These are phyloP conservation scores for Ceratobasidium sp. DNA, from an alignment of 1,284 basidiomycete genomes.

Conservation along the genomic window DNA sequence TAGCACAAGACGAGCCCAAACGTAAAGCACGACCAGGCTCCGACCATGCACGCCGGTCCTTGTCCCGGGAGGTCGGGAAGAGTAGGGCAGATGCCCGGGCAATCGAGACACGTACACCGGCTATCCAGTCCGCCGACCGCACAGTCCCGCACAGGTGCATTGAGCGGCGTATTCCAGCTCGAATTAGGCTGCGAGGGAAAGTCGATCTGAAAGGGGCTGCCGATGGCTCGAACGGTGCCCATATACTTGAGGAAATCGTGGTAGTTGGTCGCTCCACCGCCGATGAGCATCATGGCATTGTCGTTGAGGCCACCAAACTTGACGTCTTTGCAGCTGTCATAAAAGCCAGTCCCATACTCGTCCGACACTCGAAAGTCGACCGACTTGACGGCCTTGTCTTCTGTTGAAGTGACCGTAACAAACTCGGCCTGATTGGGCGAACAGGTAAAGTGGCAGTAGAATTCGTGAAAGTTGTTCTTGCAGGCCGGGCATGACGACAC, in stretches of 20 bases:
- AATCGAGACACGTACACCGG: conserved; percentile 93
- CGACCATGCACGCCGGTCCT: conserved; percentile 71
- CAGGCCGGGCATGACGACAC: conserved; percentile 95
- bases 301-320: conserved; percentile 93
- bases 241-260: conserved; percentile 84
- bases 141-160: conserved; percentile 72
- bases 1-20: conserved; percentile 84
- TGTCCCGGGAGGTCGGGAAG: conserved; percentile 72
- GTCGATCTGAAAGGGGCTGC: conserved; percentile 96
- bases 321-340: conserved; percentile 89
- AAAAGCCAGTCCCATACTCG: conserved; percentile 82
- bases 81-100: conserved; percentile 79
- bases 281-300: conserved; percentile 96
- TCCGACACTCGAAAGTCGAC: conserved; percentile 84
- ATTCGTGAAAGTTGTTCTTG: conserved; percentile 92
- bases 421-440: conserved; percentile 88
- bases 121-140: conserved; percentile 76
- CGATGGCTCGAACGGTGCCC: conserved; percentile 84
- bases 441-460: conserved; percentile 97
- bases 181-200: conserved; percentile 62
- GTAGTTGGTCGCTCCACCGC: conserved; percentile 89
- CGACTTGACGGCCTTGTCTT: conserved; percentile 81
- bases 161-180: conserved; percentile 53
- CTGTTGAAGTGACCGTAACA: conserved; percentile 81
- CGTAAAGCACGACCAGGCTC: conserved; percentile 80